These are phyloP conservation scores for Zoysia japonica DNA, from an alignment of 176 grass and related monocot genomes.

Conservation along the genomic window DNA sequence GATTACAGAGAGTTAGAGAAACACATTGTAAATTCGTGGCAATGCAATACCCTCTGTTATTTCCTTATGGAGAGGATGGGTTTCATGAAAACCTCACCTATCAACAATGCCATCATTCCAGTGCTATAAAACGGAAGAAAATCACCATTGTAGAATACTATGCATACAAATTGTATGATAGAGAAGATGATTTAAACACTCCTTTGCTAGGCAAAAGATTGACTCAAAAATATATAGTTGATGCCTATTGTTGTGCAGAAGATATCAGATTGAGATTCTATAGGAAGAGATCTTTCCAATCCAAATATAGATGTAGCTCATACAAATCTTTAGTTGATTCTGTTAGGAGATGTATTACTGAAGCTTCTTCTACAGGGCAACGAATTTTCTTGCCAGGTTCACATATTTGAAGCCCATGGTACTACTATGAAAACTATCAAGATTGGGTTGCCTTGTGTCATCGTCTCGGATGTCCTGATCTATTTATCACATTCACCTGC, in stretches of 20 bases:
- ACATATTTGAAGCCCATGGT: not conserved
- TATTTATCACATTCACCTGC: not conserved
- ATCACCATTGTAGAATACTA: not conserved
- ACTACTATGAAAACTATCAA: not conserved
- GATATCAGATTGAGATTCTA: not conserved
- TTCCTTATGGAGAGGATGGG: not conserved
- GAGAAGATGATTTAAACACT: not conserved
- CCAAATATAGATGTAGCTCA: not conserved
- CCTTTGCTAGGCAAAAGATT: not conserved
- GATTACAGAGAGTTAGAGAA: not conserved
- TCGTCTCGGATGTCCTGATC: not conserved
- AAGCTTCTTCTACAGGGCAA: not conserved
- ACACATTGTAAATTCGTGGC: too few relatives aligned
- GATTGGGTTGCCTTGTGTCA: not conserved
- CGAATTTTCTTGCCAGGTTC: not conserved
- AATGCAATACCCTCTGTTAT: not conserved
- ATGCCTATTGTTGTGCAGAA: not conserved
- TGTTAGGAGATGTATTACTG: not conserved
- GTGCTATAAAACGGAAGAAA: not conserved
- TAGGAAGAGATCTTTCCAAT: not conserved
- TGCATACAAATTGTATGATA: not conserved
- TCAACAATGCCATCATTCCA: rapidly evolving
- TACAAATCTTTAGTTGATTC: not conserved
- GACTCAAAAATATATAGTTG: not conserved
- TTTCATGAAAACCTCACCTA: not conserved